Base-by-base conservation (phyloP, 805 yeast species). In the Metschnikowia similis region DNA sequence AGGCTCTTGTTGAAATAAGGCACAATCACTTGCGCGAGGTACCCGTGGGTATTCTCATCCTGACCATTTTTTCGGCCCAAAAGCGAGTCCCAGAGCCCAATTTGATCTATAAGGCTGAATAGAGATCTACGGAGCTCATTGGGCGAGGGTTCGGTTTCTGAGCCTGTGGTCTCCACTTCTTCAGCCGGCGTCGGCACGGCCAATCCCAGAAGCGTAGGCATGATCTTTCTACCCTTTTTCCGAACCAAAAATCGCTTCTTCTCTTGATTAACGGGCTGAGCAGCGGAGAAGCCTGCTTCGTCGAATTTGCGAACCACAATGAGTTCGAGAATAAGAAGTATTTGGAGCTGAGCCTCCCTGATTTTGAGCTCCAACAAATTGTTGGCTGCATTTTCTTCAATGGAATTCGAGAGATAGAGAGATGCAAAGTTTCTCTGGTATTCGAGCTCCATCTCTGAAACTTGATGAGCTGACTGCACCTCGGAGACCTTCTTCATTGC, bases 331-430 rank as follows among this genome's bases (percentile, higher is more conserved):
- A 78, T 53, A 0, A 80, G 52, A 2, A 82, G 55, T 0, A 80
- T 66, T 57, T 82, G 86, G 31, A 82, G 58, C 53, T 81, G 84
- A 1, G 83, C 77, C 54, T 82, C 86, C 34, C 85, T 65, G 2
- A 77, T 67, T 53, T 81, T 82, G 50, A 81, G 65, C 35, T 74
- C 71, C 35, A 67, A 60, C 2, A 70, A 58, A 1, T 76, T 51
- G 13, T 64, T 69, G 1, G 57, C 57, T 1, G 66, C 37, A 8
- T 59, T 55, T 27, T 65, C 66, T 7, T 55, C 58, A 29, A 35
- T 49, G 21, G 46, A 27, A 7, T 13, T 17, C 10, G 40, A 3
- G 11, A 43, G 28, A 16, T 35, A 32, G 4, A 16, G 16, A 27
- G 40, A 35, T n/a, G 21, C 13, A 7, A 41, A 41, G 14, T 31